phyloP scores from a whole-genome alignment of 1,284 basidiomycete species.

The Singerocomus rubriflavus region DNA sequence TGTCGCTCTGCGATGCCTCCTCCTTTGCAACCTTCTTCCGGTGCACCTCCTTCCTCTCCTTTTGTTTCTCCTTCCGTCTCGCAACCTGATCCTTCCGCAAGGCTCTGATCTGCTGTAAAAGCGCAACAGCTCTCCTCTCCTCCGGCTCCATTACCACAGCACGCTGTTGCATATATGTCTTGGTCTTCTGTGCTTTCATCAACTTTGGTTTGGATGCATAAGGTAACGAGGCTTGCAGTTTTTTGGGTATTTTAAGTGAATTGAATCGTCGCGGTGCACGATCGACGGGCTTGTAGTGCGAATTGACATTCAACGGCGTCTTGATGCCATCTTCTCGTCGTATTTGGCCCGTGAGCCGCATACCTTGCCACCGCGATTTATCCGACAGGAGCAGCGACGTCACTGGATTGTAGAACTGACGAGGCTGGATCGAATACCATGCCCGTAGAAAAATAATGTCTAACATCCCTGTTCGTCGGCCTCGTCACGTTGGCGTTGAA shows the following conservation, averaged over 20 bases:
- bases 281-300: conserved; percentile 83
- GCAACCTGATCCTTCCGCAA: conserved; percentile 85
- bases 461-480: conserved; percentile 29
- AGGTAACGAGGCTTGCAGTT: conserved; percentile 86
- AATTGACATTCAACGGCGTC: conserved; percentile 83
- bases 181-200: conserved; percentile 68
- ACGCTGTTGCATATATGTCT: conserved; percentile 88
- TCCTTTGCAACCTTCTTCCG: conserved; percentile 70
- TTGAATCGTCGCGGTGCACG: conserved; percentile 88
- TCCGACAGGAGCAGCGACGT: conserved; percentile 84
- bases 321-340: conserved; percentile 81
- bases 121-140: conserved; percentile 89
- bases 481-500: background rate
- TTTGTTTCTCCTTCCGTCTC: conserved; percentile 81
- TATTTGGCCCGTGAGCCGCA: conserved; percentile 94
- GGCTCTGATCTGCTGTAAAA: conserved; percentile 94
- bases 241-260: conserved; percentile 84
- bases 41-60: conserved; percentile 60
- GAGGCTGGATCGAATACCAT: conserved; percentile 95
- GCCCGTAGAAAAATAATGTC: conserved; percentile 96
- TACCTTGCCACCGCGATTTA: conserved; percentile 82
- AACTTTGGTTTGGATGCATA: conserved; percentile 91
- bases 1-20: conserved; percentile 65
- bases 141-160: conserved; percentile 95
- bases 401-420: conserved; percentile 96